Evolutionary conservation across 2,329 filamentous ascomycete species (phyloP), one percentile per base, ranked within the genome.

Genomic region (Aspergillus pseudonomiae): DNA sequence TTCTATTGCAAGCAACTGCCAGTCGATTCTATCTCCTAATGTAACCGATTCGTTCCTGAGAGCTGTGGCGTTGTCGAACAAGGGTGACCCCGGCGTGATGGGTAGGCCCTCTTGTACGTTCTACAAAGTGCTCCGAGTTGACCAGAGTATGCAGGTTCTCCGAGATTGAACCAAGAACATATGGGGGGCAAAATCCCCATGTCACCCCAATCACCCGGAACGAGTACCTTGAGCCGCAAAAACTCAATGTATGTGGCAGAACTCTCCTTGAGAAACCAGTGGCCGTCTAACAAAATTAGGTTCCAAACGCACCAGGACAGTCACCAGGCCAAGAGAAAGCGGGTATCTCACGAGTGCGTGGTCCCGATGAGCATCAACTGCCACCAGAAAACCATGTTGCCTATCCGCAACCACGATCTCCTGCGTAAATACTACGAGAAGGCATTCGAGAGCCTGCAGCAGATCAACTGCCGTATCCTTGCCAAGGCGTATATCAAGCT

Each of bases 401-500:
- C 69, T 3, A 57, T 75, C 16, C 62, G 64, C 26, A 71, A 76
- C 24, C 64, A 61, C 30, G 60, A 63, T 10, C 60, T 75, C 10
- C 57, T 75, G 16, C 70, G 73, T 30, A 64, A 64, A 24, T 77
- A 76, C 62, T 77, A 77, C 46, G 72, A 75, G 57, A 75, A 74
- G 36, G 68, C 72, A 1, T 77, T 77, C 36, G 70, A 75, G 19
- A 72, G 72, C 21, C 63, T 77, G 24, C 74, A 77, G 57, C 75
- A 77, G 66, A 73, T 72, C n/a, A 77, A 77, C 61, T 77, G 74
- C 39, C 73, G 75, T 21, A 71, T 75, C 9, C 65, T 77, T 6
- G 75, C 75, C 16, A 77, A 77, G 54, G 75, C 75, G 52, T 77
- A 74, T 60, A 69, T 77, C 65, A 77, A 76, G 61, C 61, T 76